Evolutionary conservation across 106 monocot species (phyloP).

Genomic region (Chionographis japonica): DNA sequence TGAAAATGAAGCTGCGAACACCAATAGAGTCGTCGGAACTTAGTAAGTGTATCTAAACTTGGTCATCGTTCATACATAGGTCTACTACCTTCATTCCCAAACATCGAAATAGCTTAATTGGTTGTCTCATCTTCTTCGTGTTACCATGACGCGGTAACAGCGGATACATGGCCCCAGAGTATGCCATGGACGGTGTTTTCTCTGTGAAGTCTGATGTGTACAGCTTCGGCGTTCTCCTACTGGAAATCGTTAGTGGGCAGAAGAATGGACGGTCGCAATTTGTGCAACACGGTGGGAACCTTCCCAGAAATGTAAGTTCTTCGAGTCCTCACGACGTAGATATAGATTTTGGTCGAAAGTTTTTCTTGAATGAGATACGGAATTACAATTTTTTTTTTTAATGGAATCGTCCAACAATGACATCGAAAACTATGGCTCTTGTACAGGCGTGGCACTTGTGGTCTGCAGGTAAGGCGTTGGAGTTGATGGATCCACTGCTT

Average conservation of each 20-base stretch:
- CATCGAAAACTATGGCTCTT: too few relatives aligned
- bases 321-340: too few relatives aligned
- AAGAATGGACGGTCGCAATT: slow-evolving; percentile 39
- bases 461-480: slow-evolving; percentile 28
- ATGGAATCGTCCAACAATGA: too few relatives aligned
- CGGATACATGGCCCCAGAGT: slow-evolving; percentile 67
- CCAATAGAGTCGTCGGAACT: slow-evolving; percentile 32
- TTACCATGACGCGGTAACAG: slow-evolving; percentile 18
- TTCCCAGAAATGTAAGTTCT: slow-evolving; percentile 30
- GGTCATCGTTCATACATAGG: too few relatives aligned
- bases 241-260: slow-evolving; percentile 56
- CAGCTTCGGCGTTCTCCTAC: slow-evolving; percentile 55
- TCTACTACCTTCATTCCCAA: too few relatives aligned
- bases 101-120: too few relatives aligned
- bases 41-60: slow-evolving; percentile 17
- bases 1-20: slow-evolving; percentile 14
- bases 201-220: slow-evolving; percentile 10
- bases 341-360: too few relatives aligned
- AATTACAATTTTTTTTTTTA: too few relatives aligned
- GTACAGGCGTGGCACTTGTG: slow-evolving; percentile 59
- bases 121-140: too few relatives aligned
- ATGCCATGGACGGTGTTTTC: slow-evolving; percentile 4
- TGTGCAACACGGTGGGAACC: slow-evolving; percentile 19
- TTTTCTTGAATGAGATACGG: too few relatives aligned
- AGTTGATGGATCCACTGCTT: slow-evolving; percentile 11